Conservation (phyloP, 441 rosid genomes). For the Populus hybrid region DNA sequence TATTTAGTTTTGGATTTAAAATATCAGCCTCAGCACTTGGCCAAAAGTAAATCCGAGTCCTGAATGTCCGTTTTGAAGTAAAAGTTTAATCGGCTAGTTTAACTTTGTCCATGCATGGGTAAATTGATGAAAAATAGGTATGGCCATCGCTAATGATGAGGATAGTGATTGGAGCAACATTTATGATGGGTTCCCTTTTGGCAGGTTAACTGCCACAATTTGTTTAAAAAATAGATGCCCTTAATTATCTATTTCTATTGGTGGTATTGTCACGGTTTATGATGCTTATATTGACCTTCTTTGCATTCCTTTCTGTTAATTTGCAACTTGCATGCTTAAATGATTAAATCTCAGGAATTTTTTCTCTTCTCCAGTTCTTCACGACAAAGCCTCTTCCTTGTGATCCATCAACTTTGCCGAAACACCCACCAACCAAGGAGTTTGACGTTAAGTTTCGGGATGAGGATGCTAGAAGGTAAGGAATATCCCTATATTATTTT, state of each 20-base stretch:
- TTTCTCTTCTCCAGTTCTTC: constrained; percentile 54
- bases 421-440: constrained; percentile 80
- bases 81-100: not conserved
- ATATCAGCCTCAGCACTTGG: not conserved
- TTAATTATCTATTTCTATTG: not conserved
- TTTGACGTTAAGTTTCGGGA: constrained; percentile 66
- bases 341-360: not conserved
- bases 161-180: not conserved
- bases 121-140: not conserved
- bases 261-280: not conserved
- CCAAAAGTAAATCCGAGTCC: not conserved
- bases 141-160: not conserved
- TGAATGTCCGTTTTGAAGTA: not conserved
- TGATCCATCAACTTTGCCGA: constrained; percentile 75
- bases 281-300: not conserved
- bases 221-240: not conserved
- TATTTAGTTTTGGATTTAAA: too few species aligned
- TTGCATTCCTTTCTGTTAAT: not conserved
- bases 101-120: not conserved
- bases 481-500: constrained; percentile 3
- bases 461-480: constrained; percentile 67
- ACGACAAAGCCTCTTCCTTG: constrained; percentile 71
- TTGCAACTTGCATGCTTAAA: not conserved
- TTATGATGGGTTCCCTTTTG: not conserved
- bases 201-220: not conserved